Evolutionary conservation across 176 grass and related monocot genomes (phyloP).

Genomic region (Juncus inflexus): DNA sequence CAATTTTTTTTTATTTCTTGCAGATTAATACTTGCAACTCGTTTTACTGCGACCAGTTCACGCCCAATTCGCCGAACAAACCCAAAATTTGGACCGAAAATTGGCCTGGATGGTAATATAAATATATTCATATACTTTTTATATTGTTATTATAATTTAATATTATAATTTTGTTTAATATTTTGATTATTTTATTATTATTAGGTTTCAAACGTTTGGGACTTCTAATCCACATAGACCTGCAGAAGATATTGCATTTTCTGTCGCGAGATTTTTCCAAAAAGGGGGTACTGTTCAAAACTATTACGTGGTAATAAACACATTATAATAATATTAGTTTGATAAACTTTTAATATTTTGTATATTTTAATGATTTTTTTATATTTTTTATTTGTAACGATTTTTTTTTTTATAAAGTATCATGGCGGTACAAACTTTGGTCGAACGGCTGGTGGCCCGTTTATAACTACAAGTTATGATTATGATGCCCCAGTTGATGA

Average conservation of each 20-base stretch:
- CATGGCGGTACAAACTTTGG: conserved; percentile 97
- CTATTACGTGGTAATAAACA: conserved; percentile 70
- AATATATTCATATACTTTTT: neutral
- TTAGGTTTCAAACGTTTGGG: conserved; percentile 95
- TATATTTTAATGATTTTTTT: neutral
- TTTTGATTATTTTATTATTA: neutral
- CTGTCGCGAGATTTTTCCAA: conserved; percentile 88
- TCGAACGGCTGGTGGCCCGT: conserved; percentile 89
- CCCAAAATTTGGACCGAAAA: conserved; percentile 99
- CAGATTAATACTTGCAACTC: conserved; percentile 99
- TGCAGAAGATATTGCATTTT: conserved; percentile 91
- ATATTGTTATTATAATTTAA: neutral
- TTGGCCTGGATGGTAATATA: conserved; percentile 95
- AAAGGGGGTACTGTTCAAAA: conserved; percentile 93
- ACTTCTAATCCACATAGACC: conserved; percentile 82
- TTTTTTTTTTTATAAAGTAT: conserved; percentile 51
- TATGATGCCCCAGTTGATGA: conserved; percentile 99
- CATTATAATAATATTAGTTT: conserved; percentile 16
- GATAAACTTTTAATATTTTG: conserved; percentile 3
- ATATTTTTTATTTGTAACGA: too few species aligned
- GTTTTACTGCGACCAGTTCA: conserved; percentile 82
- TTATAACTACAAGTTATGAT: conserved; percentile 99
- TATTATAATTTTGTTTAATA: conserved; percentile 16
- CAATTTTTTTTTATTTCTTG: conserved; percentile 10
- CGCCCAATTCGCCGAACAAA: conserved; percentile 78